Evolutionary conservation across 495 filamentous ascomycete species (phyloP).

Genomic region (Aspergillus funiculosus): DNA sequence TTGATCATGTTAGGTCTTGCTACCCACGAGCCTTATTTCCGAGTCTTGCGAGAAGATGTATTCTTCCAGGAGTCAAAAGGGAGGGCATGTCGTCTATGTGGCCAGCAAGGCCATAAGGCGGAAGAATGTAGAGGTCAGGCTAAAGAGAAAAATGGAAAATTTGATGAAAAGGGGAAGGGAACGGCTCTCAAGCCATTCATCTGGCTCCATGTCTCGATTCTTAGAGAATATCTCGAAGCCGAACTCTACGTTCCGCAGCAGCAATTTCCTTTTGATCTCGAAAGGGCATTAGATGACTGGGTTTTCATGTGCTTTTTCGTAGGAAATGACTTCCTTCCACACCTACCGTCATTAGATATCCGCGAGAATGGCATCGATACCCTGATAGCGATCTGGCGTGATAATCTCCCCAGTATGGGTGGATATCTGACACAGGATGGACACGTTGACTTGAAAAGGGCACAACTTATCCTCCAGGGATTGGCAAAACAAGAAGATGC

Average conservation of each 20-base stretch:
- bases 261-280: slow-evolving; percentile 78
- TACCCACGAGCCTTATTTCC: slow-evolving; percentile 96
- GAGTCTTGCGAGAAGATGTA: slow-evolving; percentile 94
- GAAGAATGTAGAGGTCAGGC: slow-evolving; percentile 75
- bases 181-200: slow-evolving; percentile 82
- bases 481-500: slow-evolving; percentile 92
- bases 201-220: slow-evolving; percentile 89
- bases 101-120: slow-evolving; percentile 82
- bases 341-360: slow-evolving; percentile 94
- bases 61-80: slow-evolving; percentile 82
- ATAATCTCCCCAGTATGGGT: slow-evolving; percentile 85
- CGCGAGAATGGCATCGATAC: slow-evolving; percentile 96
- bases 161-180: slow-evolving; percentile 73
- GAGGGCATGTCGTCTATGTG: slow-evolving; percentile 77
- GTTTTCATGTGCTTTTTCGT: slow-evolving; percentile 99
- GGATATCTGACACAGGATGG: slow-evolving; percentile 96
- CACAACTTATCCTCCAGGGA: slow-evolving; percentile 81
- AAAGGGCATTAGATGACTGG: slow-evolving; percentile 98
- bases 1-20: slow-evolving; percentile 97
- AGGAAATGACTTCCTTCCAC: slow-evolving; percentile 97
- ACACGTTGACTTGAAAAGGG: slow-evolving; percentile 76
- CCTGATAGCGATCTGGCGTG: slow-evolving; percentile 89
- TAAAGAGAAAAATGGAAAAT: slow-evolving; percentile 79
- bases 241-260: slow-evolving; percentile 80
- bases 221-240: slow-evolving; percentile 87